phyloP scores from a whole-genome alignment of 2,329 filamentous ascomycete species.

The Trichoderma afroharzianum region DNA sequence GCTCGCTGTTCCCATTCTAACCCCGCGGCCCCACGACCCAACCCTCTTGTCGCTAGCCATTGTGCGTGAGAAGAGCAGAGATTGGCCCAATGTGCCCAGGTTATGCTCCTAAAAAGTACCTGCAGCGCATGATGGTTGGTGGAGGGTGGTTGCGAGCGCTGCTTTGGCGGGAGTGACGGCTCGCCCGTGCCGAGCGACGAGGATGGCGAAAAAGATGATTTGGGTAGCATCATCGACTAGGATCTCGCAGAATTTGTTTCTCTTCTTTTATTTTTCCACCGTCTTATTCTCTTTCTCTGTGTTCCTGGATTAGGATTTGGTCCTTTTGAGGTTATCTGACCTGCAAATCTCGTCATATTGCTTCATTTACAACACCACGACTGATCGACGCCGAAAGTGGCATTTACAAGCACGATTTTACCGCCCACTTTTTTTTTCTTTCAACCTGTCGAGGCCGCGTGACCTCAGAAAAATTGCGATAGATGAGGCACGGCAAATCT shows the following conservation, averaged over 20 bases:
- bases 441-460: not conserved
- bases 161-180: conserved; percentile 3
- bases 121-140: not conserved
- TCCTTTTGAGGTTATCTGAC: not conserved
- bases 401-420: not conserved
- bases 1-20: not conserved
- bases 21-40: conserved; percentile 11
- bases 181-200: conserved; percentile 11
- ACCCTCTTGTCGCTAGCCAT: conserved; percentile 2
- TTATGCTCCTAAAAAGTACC: not conserved
- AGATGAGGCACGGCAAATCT: conserved; percentile 23
- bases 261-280: not conserved
- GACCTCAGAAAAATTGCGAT: conserved; percentile 11
- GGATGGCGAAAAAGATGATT: conserved; percentile 14
- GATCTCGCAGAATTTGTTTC: not conserved
- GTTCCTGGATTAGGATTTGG: not conserved
- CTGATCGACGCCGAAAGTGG: not conserved
- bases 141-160: not conserved
- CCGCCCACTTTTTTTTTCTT: not conserved
- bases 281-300: not conserved
- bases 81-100: not conserved
- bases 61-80: not conserved
- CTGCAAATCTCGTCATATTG: not conserved
- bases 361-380: not conserved
- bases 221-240: conserved; percentile 15